phyloP scores from a whole-genome alignment of 2,329 filamentous ascomycete species.

The Colletotrichum acutatum region DNA sequence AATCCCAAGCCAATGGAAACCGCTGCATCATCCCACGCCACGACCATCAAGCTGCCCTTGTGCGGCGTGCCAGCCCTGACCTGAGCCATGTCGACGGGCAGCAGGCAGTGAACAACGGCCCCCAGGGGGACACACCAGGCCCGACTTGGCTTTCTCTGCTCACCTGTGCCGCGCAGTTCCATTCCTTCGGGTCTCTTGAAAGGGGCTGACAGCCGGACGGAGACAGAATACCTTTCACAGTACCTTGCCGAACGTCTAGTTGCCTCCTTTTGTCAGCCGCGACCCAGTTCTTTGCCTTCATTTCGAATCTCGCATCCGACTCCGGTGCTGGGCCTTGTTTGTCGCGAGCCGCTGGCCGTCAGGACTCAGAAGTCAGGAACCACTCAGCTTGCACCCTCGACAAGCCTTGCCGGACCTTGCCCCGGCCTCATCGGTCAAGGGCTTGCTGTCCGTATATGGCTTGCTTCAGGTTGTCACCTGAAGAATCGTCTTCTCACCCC shows the following conservation, averaged over 20 bases:
- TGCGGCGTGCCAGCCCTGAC: background rate
- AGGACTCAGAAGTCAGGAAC: background rate
- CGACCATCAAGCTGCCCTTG: background rate
- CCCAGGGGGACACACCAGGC: background rate
- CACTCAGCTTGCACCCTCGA: background rate
- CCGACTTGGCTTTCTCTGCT: background rate
- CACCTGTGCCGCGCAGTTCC: background rate
- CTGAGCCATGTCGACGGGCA: background rate
- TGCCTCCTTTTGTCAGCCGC: conserved; percentile 2
- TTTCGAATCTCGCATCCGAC: conserved; percentile 10
- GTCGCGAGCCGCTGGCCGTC: background rate
- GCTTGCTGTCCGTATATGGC: background rate
- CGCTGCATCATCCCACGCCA: conserved; percentile 27
- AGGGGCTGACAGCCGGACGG: background rate
- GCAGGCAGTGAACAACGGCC: background rate
- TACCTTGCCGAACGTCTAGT: background rate
- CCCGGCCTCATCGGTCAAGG: background rate
- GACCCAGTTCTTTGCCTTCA: conserved; percentile 8
- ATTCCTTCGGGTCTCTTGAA: background rate
- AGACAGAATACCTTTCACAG: background rate
- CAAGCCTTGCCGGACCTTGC: background rate
- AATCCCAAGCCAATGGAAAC: conserved; percentile 30
- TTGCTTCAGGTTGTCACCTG: conserved; percentile 5
- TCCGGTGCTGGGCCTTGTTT: conserved; percentile 1
- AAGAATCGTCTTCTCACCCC: background rate